A percentile compares a stretch with the other conserved stretches of the same genome.
Conservation (phyloP, 257 asterid species). For the Gentiana straminea region DNA sequence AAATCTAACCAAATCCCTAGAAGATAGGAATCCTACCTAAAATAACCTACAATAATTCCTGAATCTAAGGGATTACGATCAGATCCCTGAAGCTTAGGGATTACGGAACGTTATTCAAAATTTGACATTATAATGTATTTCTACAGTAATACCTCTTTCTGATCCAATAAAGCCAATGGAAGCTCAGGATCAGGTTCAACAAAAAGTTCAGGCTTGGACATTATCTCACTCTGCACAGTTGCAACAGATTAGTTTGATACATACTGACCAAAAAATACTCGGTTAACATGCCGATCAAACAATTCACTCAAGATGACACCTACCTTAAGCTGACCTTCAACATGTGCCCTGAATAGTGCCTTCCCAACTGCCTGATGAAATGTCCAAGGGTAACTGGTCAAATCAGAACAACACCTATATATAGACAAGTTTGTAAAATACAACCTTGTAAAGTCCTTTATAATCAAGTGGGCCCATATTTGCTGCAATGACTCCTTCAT, state of each 20-base stretch:
- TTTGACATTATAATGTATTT: not conserved
- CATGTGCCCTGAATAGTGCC: constrained; percentile 94
- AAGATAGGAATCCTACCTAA: no score
- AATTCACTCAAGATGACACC: constrained; percentile 2
- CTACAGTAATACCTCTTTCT: constrained; percentile 50
- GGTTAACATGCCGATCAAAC: constrained; percentile 8
- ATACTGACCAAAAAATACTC: constrained; percentile 6
- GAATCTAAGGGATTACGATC: no score
- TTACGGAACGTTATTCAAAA: no score
- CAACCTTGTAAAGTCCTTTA: constrained; percentile 87
- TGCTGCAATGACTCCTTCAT: constrained; percentile 56
- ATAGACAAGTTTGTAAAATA: constrained; percentile 12
- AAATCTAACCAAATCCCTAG: no score
- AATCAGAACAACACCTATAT: constrained; percentile 10
- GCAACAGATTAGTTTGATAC: constrained; percentile 19
- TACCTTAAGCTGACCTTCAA: constrained; percentile 93
- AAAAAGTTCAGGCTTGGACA: constrained; percentile 85
- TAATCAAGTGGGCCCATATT: constrained; percentile 71
- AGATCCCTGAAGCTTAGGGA: no score
- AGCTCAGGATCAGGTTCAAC: constrained; percentile 94
- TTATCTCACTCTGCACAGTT: constrained; percentile 60
- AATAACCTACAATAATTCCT: no score
- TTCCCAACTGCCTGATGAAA: constrained; percentile 77
- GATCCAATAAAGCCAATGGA: constrained; percentile 85
- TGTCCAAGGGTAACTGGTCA: constrained; percentile 15